Evolutionary conservation across 2,329 filamentous ascomycete genomes (phyloP).

Genomic region (Emmonsiellopsis sp.): DNA sequence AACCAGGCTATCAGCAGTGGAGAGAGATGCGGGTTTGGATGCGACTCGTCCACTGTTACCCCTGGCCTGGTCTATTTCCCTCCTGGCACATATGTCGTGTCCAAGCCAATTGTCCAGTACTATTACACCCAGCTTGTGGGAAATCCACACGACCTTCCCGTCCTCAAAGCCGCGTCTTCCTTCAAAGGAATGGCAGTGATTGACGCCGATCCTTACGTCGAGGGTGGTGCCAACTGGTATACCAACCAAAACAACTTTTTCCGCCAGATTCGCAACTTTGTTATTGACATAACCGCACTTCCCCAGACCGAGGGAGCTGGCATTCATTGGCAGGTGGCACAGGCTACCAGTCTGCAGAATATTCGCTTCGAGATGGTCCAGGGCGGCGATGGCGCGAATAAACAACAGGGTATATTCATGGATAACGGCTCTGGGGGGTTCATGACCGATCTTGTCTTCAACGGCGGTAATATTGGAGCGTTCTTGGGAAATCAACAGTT

Average conservation of each 20-base stretch:
- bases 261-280: slow-evolving; percentile 72
- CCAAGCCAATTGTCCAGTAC: slow-evolving; percentile 64
- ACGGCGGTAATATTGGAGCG: slow-evolving; percentile 67
- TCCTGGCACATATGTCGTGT: slow-evolving; percentile 74
- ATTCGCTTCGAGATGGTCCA: slow-evolving; percentile 65
- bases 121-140: slow-evolving; percentile 94
- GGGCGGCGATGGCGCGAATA: slow-evolving; percentile 55
- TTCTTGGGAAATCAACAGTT: slow-evolving; percentile 85
- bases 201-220: slow-evolving; percentile 75
- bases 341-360: slow-evolving; percentile 69
- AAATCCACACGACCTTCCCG: slow-evolving; percentile 63
- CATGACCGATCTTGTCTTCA: slow-evolving; percentile 75
- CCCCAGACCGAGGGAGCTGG: slow-evolving; percentile 47
- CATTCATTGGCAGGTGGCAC: slow-evolving; percentile 81
- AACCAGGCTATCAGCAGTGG: slow-evolving; percentile 73
- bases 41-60: slow-evolving; percentile 73
- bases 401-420: slow-evolving; percentile 72
- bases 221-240: slow-evolving; percentile 62
- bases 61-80: slow-evolving; percentile 91
- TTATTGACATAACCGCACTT: slow-evolving; percentile 64
- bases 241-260: slow-evolving; percentile 79
- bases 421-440: slow-evolving; percentile 79
- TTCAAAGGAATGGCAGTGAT: slow-evolving; percentile 85
- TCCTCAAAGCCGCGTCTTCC: slow-evolving; percentile 60
- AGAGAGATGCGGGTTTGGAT: slow-evolving; percentile 67